These are phyloP conservation scores for Euphrasia arctica DNA, from an alignment of 305 asterid species.

Conservation along the genomic window DNA sequence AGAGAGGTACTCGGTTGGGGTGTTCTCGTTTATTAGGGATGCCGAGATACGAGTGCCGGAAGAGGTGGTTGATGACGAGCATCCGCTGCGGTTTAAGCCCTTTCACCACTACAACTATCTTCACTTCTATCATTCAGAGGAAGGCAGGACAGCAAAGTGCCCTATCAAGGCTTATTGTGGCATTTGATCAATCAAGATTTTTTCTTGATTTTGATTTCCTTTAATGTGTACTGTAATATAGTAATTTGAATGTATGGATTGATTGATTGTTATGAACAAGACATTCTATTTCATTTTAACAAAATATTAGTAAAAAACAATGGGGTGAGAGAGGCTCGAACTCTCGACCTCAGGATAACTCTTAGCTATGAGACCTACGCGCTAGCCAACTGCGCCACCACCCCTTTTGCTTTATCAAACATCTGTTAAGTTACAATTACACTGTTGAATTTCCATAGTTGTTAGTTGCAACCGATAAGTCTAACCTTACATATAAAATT, in stretches of 20 bases:
- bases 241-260: neutral
- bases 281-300: no score
- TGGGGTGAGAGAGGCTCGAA: slow-evolving; percentile 37
- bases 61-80: slow-evolving; percentile 37
- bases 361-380: slow-evolving; percentile 93
- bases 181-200: slow-evolving; percentile 18
- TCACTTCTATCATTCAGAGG: slow-evolving; percentile 35
- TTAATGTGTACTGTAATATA: neutral
- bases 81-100: slow-evolving; percentile 38
- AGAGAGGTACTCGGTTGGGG: slow-evolving; percentile 31
- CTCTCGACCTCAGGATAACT: slow-evolving; percentile 99
- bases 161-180: slow-evolving; percentile 42
- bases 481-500: no score
- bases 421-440: no score
- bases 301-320: no score
- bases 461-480: no score
- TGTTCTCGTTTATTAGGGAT: slow-evolving; percentile 31
- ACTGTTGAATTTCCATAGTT: no score
- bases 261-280: no score
- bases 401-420: slow-evolving; percentile 34
- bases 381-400: slow-evolving; percentile 98
- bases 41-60: slow-evolving; percentile 25
- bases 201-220: neutral
- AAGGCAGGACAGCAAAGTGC: slow-evolving; percentile 36
- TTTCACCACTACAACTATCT: slow-evolving; percentile 38